Conservation (phyloP, 1,139 yeast species). For the Protomyces lactucae-debilis region DNA sequence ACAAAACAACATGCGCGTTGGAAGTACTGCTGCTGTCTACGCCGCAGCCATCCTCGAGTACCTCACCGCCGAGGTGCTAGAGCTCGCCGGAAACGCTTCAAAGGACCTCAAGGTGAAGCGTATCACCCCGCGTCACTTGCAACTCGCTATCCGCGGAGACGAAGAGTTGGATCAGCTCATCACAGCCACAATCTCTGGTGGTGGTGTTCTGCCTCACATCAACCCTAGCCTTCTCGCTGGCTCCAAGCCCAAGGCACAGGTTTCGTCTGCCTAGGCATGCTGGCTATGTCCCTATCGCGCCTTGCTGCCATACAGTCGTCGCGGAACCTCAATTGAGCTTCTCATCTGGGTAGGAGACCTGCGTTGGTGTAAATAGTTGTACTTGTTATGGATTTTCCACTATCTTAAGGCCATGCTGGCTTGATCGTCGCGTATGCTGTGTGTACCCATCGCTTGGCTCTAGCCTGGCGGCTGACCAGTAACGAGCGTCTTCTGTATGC, state of each 20-base stretch:
- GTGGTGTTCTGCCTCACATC: slow-evolving; percentile 85
- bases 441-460: too few relatives aligned
- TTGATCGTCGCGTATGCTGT: too few relatives aligned
- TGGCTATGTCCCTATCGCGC: background rate
- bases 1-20: slow-evolving; percentile 90
- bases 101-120: slow-evolving; percentile 97
- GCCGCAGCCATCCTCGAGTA: slow-evolving; percentile 95
- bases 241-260: slow-evolving; percentile 23
- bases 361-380: background rate
- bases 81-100: slow-evolving; percentile 98
- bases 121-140: slow-evolving; percentile 98
- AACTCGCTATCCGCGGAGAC: slow-evolving; percentile 97
- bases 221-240: slow-evolving; percentile 23
- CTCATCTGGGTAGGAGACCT: too few relatives aligned
- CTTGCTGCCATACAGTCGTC: background rate
- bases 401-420: too few relatives aligned
- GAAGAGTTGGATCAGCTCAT: slow-evolving; percentile 87
- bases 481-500: too few relatives aligned
- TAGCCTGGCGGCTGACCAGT: too few relatives aligned
- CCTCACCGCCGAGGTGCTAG: slow-evolving; percentile 96
- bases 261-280: slow-evolving; percentile 1
- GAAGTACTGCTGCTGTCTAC: slow-evolving; percentile 77
- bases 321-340: too few relatives aligned
- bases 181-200: slow-evolving; percentile 96
- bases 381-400: background rate